Evolutionary conservation across 352 stramenopile species (phyloP).

Genomic region (Pythium guiyangense): DNA sequence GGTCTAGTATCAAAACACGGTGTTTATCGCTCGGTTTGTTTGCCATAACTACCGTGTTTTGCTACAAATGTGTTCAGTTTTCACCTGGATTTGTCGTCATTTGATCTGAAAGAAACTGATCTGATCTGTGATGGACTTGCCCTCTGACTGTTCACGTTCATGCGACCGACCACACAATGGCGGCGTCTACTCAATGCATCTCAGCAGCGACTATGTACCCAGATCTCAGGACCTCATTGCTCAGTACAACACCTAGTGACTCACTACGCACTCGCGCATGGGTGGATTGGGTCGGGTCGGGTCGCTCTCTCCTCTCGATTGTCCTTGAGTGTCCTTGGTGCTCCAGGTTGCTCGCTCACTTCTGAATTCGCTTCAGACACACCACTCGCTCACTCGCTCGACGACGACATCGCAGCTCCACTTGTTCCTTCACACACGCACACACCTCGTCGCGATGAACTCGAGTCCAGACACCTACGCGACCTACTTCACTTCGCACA

Average conservation of each 20-base stretch:
- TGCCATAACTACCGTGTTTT: no score
- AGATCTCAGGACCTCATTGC: neutral
- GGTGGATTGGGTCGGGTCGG: neutral
- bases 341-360: neutral
- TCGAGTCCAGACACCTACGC: neutral
- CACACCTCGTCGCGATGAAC: constrained; percentile 2
- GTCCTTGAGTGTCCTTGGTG: no score
- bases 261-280: neutral
- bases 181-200: neutral
- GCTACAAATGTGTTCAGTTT: no score
- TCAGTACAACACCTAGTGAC: neutral
- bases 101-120: no score
- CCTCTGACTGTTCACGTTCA: no score
- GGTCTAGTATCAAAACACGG: no score
- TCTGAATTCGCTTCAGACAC: neutral
- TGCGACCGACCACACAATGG: no score
- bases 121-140: no score
- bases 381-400: neutral
- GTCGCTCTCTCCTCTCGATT: neutral
- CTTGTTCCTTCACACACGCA: neutral
- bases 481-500: neutral
- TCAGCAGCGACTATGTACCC: constrained; percentile 1
- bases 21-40: no score
- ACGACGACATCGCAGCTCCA: neutral
- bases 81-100: no score